Evolutionary conservation across 495 filamentous ascomycete genomes (phyloP).

Genomic region (Neurospora pannonica): DNA sequence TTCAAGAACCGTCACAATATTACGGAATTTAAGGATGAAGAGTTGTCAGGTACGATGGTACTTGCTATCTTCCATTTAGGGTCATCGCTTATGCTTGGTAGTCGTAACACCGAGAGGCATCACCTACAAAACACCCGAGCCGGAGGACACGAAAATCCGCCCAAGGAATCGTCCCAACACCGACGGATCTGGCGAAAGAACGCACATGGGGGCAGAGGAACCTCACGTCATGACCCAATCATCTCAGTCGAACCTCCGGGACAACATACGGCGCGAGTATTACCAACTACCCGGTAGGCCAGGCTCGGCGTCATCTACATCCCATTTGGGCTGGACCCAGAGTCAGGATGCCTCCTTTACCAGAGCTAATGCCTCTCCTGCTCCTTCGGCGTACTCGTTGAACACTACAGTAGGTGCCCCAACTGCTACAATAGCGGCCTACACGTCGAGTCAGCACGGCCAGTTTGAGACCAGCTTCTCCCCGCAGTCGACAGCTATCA

Average conservation of each 20-base stretch:
- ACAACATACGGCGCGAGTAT: not conserved
- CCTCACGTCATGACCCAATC: not conserved
- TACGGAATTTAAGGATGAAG: not conserved
- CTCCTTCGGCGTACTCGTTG: not conserved
- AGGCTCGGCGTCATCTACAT: not conserved
- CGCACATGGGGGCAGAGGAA: not conserved
- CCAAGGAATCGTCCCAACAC: not conserved
- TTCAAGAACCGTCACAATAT: conserved; percentile 11
- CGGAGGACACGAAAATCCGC: not conserved
- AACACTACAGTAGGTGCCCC: not conserved
- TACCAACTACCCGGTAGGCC: not conserved
- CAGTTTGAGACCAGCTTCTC: not conserved
- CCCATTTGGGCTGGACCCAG: not conserved
- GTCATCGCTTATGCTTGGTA: not conserved
- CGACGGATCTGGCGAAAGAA: not conserved
- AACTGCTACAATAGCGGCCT: not conserved
- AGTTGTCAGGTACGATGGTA: not conserved
- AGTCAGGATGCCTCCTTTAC: not conserved
- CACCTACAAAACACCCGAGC: conserved; percentile 9
- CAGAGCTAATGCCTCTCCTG: not conserved
- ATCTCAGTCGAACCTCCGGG: not conserved
- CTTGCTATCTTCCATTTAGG: not conserved
- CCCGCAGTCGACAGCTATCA: not conserved
- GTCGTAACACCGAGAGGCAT: conserved; percentile 6
- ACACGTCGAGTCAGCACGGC: not conserved